Conservation (phyloP, 208 protist genomes). For the Leishmania tropica region DNA sequence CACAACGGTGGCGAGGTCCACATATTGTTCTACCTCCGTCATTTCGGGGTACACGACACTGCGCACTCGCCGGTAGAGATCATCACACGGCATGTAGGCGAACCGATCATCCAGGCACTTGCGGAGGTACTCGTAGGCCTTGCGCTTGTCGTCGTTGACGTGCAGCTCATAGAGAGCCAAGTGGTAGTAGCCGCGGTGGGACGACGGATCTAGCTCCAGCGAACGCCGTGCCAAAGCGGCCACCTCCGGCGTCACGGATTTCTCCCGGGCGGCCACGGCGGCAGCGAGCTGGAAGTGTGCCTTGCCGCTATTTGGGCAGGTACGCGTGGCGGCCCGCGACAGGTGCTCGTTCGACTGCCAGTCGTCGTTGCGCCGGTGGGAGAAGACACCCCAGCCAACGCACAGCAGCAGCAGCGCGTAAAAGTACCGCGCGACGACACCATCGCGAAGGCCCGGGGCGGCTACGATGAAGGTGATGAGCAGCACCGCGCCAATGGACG, state of each 20-base stretch:
- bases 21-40: slow-evolving; percentile 34
- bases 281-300: slow-evolving; percentile 34
- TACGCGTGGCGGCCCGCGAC: slow-evolving; percentile 37
- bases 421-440: slow-evolving; percentile 11
- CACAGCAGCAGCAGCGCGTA: slow-evolving; percentile 28
- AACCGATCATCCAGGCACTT: slow-evolving; percentile 37
- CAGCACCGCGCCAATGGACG: slow-evolving; percentile 38
- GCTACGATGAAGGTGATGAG: slow-evolving; percentile 29
- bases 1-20: slow-evolving; percentile 31
- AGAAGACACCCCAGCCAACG: slow-evolving; percentile 39
- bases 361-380: slow-evolving; percentile 41
- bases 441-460: slow-evolving; percentile 11
- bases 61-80: slow-evolving; percentile 25
- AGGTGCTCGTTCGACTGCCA: slow-evolving; percentile 51
- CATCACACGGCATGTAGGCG: slow-evolving; percentile 24
- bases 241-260: slow-evolving; percentile 27
- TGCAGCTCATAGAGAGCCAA: slow-evolving; percentile 40
- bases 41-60: slow-evolving; percentile 31
- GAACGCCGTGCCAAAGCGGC: slow-evolving; percentile 31
- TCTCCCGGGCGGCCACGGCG: slow-evolving; percentile 20
- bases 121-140: slow-evolving; percentile 42
- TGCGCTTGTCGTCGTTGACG: slow-evolving; percentile 18
- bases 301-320: slow-evolving; percentile 69
- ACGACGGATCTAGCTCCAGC: slow-evolving; percentile 37
- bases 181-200: slow-evolving; percentile 38